Conservation (phyloP, 345 rosid species). For the Moricandia arvensis region DNA sequence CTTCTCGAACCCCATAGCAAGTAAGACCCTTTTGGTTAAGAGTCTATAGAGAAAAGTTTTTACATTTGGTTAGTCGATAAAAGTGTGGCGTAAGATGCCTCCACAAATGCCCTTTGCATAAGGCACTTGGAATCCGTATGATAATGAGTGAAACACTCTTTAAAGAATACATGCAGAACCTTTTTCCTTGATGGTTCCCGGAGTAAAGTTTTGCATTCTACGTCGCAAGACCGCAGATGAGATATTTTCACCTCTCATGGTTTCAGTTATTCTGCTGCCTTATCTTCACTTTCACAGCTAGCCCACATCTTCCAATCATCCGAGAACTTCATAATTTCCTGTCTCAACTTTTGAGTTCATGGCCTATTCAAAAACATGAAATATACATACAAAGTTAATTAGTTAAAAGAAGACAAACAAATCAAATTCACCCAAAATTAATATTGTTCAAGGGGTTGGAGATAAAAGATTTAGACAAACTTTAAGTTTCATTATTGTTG, state of each 20-base stretch:
- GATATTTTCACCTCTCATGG: neutral
- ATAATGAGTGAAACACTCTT: neutral
- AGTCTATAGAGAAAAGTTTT: neutral
- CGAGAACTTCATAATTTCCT: neutral
- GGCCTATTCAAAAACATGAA: neutral
- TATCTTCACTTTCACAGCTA: neutral
- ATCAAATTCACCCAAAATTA: neutral
- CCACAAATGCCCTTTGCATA: neutral
- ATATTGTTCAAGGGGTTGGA: neutral
- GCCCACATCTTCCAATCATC: neutral
- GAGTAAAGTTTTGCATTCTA: neutral
- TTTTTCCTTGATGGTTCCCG: neutral
- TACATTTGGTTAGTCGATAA: neutral
- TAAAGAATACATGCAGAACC: neutral
- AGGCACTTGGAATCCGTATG: neutral
- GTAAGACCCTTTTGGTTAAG: too few species aligned
- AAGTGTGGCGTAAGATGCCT: neutral
- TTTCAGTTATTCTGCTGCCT: neutral
- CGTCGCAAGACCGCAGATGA: neutral
- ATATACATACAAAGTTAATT: neutral
- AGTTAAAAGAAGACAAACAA: neutral
- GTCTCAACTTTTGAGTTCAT: neutral
- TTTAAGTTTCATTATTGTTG: too few species aligned
- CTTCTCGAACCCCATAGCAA: neutral
- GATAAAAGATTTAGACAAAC: neutral